phyloP scores from a whole-genome alignment of 768 basidiomycete species.

The Clitopilus hobsonii region DNA sequence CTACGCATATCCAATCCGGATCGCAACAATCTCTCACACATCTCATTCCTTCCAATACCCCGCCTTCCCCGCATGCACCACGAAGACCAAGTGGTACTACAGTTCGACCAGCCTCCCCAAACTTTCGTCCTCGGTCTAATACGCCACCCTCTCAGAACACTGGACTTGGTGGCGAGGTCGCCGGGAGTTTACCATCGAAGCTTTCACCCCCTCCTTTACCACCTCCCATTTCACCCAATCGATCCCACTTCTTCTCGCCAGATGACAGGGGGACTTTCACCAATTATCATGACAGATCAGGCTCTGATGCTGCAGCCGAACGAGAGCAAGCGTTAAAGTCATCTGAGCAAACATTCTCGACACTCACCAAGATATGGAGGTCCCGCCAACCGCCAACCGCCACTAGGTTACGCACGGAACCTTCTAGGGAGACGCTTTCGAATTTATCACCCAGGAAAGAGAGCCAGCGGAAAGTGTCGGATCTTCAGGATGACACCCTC shows the following conservation, averaged over 20 bases:
- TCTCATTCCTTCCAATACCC: conserved; percentile 14
- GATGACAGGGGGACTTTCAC: conserved; percentile 19
- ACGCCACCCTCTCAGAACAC: conserved; percentile 25
- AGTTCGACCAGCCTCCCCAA: conserved; percentile 31
- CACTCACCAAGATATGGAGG: conserved; percentile 23
- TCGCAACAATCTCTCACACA: conserved; percentile 15
- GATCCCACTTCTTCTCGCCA: conserved; percentile 31
- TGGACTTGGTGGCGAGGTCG: not conserved
- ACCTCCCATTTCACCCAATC: conserved; percentile 43
- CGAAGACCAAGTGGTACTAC: conserved; percentile 31
- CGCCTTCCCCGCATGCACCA: conserved; percentile 33
- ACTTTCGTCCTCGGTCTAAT: conserved; percentile 23
- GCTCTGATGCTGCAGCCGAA: conserved; percentile 49
- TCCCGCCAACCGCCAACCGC: conserved; percentile 20
- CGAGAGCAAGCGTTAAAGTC: conserved; percentile 37
- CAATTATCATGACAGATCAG: conserved; percentile 33
- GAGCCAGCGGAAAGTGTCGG: conserved; percentile 13
- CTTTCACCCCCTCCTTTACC: conserved; percentile 28
- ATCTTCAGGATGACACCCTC: conserved; percentile 18
- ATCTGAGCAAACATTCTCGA: conserved; percentile 33
- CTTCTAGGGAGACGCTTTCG: conserved; percentile 26
- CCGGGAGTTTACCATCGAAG: conserved; percentile 1
- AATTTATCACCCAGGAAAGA: conserved; percentile 18
- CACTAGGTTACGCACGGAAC: conserved; percentile 23
- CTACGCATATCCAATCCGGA: conserved; percentile 19